Base-by-base conservation (phyloP, 73 alveolate species). In the Blepharisma stoltei region DNA sequence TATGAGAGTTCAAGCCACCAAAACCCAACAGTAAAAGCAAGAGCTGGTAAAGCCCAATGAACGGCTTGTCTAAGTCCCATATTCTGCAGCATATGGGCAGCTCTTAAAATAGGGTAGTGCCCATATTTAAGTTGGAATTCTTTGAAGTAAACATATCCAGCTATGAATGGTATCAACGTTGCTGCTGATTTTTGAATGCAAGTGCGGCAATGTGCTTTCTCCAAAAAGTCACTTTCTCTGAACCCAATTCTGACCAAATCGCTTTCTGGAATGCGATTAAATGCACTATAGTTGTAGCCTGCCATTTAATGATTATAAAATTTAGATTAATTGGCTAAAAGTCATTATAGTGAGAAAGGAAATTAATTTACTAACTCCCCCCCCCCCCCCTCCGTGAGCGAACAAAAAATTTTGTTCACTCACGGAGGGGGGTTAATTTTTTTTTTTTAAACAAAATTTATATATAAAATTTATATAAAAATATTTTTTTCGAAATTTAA, bases 1-100 rank as follows among this genome's bases (percentile, higher is more conserved):
- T 60, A 60, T 11, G 76, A 0, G 21, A 60, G 52, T 60, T 60
- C 76, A 25, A 20, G 38, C 76, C 76, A 60, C 76, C 76, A 60
- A 37, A 60, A 11, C n/a, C 55, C 76, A 60, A 60, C 76, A 25
- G 55, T 11, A 60, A 60, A 60, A 0, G 55, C 21, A 37, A 27
- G 14, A 37, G 21, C 52, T 14, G 76, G 76, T 60, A 60, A 60
- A 21, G 21, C 14, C 14, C n/a, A 37, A 60, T 60, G 76, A 37
- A 60, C 41, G 18, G 20, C 21, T 60, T 27, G 76, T 60, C 76
- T 60, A 21, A 37, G 0, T 11, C 38, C 21, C 18, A 37, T 11
- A 1, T 37, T n/a, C 52, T 27, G 21, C 37, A 20, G 14, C 41
- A 60, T 11, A 1, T 0, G 55, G n/a, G 18, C 21, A 60, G 49